Evolutionary conservation across 164 flowering plant genomes (phyloP), one percentile per base, ranked within the genome.

Genomic region (Sedum album): DNA sequence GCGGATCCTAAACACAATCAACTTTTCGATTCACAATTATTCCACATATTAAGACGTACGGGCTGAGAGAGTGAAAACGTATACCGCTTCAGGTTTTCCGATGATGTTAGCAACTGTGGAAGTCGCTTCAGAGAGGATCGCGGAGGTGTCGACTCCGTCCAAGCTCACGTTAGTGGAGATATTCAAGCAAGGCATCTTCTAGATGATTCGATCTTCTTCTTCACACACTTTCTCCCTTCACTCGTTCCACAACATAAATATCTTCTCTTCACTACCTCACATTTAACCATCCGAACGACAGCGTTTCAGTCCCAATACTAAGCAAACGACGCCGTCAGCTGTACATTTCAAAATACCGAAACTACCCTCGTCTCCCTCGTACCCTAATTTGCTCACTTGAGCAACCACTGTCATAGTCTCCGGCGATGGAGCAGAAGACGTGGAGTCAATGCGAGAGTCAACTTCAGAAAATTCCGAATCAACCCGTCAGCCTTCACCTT

Each of bases 21-120:
- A 18, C 1, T 44, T 13, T 44, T 17, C 20, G 48, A 44, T 7
- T 11, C 46, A 41, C 46, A 15, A 25, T 20, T 39, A 13, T 26
- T 26, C 13, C 1, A 66, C n/a, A 44, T 46, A 8, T 13, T 44
- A 44, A 41, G 11, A 41, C 2, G 11, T 13, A 51, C 26, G 30
- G 0, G 69, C 20, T 39, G 23, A 28, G 18, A 66, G 2, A 30
- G 41, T 48, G 31, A 69, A 70, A 61, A 69, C 31, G 62, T 51
- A 60, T 73, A 86, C 91, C 65, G 84, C 77, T 66, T 81, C 89
- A n/a, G 96, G 96, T 72, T 88, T 90, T 72, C 92, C 92, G 84
- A 88, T 80, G 80, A 90, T 55, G 41, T 68, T 79, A 67, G 96
- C 85, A 51, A 89, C 86, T 66, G 80, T 61, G 73, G 89, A 81